Percentiles rank a stretch among this genome's conserved stretches.
These are phyloP conservation scores for Chrysosphaeria jannelii DNA, from an alignment of 2,329 filamentous ascomycete species.

Conservation along the genomic window DNA sequence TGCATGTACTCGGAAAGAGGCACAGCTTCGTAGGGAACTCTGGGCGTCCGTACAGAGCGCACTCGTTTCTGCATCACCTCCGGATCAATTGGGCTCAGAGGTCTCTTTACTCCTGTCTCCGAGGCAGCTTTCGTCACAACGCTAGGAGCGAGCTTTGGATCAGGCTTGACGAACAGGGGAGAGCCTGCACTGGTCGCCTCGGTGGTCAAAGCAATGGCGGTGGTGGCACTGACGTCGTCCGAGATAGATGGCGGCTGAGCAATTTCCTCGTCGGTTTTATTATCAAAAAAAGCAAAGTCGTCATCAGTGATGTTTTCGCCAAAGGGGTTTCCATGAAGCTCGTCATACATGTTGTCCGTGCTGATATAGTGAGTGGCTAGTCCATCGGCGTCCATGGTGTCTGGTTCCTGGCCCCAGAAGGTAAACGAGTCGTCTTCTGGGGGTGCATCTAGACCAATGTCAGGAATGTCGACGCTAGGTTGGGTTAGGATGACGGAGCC, in stretches of 20 bases:
- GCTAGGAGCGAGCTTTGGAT: too few species aligned
- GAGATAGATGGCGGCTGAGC: conserved; percentile 15
- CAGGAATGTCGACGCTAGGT: too few species aligned
- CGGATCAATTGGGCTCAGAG: conserved; percentile 24
- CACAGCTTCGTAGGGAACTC: conserved; percentile 15
- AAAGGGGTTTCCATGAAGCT: conserved; percentile 39
- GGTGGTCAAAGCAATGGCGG: too few species aligned
- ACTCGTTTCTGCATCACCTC: conserved; percentile 28
- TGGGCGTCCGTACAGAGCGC: conserved; percentile 9
- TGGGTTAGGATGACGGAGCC: too few species aligned
- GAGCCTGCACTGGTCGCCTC: too few species aligned
- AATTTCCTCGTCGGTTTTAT: too few species aligned
- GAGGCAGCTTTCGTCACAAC: too few species aligned
- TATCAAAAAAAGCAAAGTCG: conserved; percentile 65
- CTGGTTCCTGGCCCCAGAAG: conserved; percentile 14
- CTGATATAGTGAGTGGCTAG: conserved; percentile 12
- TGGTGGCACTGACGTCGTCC: too few species aligned
- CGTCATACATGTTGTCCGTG: conserved; percentile 33
- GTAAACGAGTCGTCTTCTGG: too few species aligned
- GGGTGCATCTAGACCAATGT: too few species aligned
- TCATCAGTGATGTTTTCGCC: conserved; percentile 54
- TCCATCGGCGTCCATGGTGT: conserved; percentile 15
- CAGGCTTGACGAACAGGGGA: too few species aligned
- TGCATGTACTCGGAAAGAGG: conserved; percentile 21
- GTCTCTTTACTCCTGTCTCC: conserved; percentile 15